phyloP scores from a whole-genome alignment of 2,329 filamentous ascomycete species.

The Orbilia ellipsospora region DNA sequence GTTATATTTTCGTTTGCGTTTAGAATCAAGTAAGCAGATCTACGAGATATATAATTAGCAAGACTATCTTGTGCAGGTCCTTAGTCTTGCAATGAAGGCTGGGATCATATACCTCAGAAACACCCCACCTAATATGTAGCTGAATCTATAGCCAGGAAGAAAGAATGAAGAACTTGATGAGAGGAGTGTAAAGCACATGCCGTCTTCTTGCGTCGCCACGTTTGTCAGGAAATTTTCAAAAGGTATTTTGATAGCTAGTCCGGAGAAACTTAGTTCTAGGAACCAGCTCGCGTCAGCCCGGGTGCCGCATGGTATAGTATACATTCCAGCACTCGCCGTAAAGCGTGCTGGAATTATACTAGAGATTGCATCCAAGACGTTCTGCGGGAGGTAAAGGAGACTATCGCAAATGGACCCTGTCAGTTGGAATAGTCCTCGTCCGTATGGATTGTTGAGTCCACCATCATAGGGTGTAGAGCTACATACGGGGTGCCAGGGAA shows the following conservation, averaged over 20 bases:
- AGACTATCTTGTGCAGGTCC: neutral
- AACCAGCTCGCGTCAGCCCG: conserved; percentile 1
- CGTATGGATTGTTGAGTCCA: too few relatives aligned
- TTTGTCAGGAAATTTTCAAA: conserved; percentile 3
- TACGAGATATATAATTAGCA: neutral
- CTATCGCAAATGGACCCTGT: neutral
- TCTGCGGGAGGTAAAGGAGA: conserved; percentile 22
- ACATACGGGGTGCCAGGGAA: conserved; percentile 7
- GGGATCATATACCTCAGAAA: conserved; percentile 23
- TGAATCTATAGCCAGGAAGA: conserved; percentile 17
- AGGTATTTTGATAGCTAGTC: conserved; percentile 10
- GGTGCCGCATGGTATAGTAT: conserved; percentile 26
- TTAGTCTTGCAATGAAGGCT: neutral
- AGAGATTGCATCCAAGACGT: conserved; percentile 12
- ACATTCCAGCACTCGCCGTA: neutral
- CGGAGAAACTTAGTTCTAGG: conserved; percentile 17
- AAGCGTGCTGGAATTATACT: neutral
- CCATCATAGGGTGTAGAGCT: neutral
- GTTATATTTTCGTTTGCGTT: conserved; percentile 29
- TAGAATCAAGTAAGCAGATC: conserved; percentile 26
- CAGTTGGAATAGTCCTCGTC: neutral
- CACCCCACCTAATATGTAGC: conserved; percentile 24
- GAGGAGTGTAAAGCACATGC: conserved; percentile 15
- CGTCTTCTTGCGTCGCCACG: neutral
- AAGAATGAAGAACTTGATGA: conserved; percentile 3